Evolutionary conservation across 139 green algal species (phyloP).

Genomic region (Chlamydomonas incerta): DNA sequence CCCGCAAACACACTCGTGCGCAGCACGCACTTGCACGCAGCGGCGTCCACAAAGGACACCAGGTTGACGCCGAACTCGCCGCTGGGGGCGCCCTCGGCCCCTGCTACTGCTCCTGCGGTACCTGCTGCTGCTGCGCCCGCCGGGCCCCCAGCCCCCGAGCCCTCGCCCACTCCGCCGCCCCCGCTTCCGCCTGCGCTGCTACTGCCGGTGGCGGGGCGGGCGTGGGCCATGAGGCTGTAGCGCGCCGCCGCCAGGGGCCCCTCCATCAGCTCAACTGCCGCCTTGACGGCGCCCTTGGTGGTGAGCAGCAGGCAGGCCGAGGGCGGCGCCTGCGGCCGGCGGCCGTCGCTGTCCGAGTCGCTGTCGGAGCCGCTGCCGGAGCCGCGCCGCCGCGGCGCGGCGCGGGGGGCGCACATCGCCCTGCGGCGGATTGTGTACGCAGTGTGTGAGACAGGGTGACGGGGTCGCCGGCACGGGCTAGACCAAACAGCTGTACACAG

Average conservation of each 20-base stretch:
- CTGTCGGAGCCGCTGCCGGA: not conserved
- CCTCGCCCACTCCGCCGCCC: too few species aligned
- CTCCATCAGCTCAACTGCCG: constrained; percentile 23
- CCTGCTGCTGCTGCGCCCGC: too few species aligned
- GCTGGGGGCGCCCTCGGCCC: not conserved
- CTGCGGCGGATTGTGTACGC: too few species aligned
- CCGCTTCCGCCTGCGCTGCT: too few species aligned
- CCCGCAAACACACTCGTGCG: too few species aligned
- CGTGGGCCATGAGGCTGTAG: not conserved
- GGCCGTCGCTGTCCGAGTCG: not conserved
- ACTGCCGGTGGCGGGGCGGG: too few species aligned
- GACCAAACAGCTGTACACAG: too few species aligned
- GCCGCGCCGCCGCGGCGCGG: not conserved
- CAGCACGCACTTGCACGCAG: constrained; percentile 23
- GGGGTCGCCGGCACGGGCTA: too few species aligned
- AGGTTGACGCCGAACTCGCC: constrained; percentile 29
- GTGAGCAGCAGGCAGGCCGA: constrained; percentile 33
- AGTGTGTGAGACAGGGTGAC: not conserved
- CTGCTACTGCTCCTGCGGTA: too few species aligned
- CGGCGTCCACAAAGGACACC: constrained; percentile 20
- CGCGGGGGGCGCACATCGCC: not conserved
- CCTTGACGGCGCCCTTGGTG: constrained; percentile 32
- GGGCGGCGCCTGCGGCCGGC: not conserved
- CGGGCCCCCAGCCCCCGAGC: too few species aligned
- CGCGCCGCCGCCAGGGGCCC: constrained; percentile 28